Conservation (phyloP, 2,329 filamentous ascomycete species). For the Diaporthe nobilis region DNA sequence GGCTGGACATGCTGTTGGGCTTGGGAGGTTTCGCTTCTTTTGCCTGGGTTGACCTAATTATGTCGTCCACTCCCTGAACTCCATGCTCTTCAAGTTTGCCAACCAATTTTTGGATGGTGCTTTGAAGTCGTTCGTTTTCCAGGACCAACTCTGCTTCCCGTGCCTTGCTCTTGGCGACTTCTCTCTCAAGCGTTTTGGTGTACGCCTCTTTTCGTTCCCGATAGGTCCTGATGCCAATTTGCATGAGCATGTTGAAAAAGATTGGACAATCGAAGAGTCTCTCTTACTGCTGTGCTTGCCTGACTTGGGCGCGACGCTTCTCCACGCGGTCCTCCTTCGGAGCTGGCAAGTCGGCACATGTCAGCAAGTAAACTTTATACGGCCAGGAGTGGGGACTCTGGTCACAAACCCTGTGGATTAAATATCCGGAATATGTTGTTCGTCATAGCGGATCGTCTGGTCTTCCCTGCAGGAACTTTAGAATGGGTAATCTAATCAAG, state of each 20-base stretch:
- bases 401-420: slow-evolving; percentile 49
- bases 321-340: slow-evolving; percentile 46
- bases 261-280: no score
- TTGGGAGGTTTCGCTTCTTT: neutral
- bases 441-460: slow-evolving; percentile 30
- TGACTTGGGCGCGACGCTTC: slow-evolving; percentile 48
- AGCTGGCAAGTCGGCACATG: slow-evolving; percentile 39
- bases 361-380: neutral
- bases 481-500: accelerated
- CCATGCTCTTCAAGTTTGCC: slow-evolving; percentile 42
- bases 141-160: slow-evolving; percentile 45
- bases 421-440: slow-evolving; percentile 52
- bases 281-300: slow-evolving; percentile 49
- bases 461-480: no score
- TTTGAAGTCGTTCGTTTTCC: slow-evolving; percentile 43
- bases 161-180: slow-evolving; percentile 43
- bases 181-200: slow-evolving; percentile 48
- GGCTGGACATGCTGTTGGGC: slow-evolving; percentile 2
- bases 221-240: slow-evolving; percentile 45
- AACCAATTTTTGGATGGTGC: slow-evolving; percentile 42
- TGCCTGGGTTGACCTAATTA: neutral
- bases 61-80: slow-evolving; percentile 35
- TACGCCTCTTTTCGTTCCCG: slow-evolving; percentile 50
- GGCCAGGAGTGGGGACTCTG: accelerated
- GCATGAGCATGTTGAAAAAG: neutral